phyloP scores from a whole-genome alignment of 306 rosid genomes.

The barrel medic (Medicago truncatula) region DNA sequence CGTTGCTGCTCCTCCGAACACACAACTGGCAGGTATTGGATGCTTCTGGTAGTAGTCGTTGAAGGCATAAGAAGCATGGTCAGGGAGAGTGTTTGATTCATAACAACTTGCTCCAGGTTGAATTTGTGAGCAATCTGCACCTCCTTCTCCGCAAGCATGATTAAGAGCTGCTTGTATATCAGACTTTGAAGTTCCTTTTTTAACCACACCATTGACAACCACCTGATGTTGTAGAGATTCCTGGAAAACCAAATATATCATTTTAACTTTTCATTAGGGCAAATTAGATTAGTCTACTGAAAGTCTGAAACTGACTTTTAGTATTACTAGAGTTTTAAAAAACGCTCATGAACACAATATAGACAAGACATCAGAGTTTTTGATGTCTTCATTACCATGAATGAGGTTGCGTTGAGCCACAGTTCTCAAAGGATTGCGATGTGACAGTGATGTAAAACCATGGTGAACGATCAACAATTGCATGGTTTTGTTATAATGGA shows the following conservation, averaged over 20 bases:
- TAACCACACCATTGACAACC: conserved; percentile 87
- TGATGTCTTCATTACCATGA: too few relatives aligned
- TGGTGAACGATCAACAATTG: too few relatives aligned
- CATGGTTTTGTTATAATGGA: conserved; percentile 2
- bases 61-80: conserved; percentile 95
- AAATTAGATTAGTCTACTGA: neutral
- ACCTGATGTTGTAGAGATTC: conserved; percentile 52
- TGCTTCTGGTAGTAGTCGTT: conserved; percentile 84
- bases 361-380: too few relatives aligned
- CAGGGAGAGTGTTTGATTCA: conserved; percentile 68
- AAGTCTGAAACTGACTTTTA: too few relatives aligned
- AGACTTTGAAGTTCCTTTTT: conserved; percentile 66
- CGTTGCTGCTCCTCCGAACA: conserved; percentile 79
- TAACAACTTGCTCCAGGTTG: conserved; percentile 78
- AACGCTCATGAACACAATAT: too few relatives aligned
- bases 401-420: too few relatives aligned
- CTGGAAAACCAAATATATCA: conserved; percentile 54
- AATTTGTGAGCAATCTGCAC: conserved; percentile 78
- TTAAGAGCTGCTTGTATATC: conserved; percentile 89
- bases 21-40: conserved; percentile 83
- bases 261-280: conserved; percentile 24
- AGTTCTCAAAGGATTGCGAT: neutral
- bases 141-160: conserved; percentile 92
- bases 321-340: too few relatives aligned
- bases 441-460: neutral